Evolutionary conservation across 176 grass and related monocot genomes (phyloP), one percentile per base, ranked within the genome.

Genomic region (Bromus sterilis): DNA sequence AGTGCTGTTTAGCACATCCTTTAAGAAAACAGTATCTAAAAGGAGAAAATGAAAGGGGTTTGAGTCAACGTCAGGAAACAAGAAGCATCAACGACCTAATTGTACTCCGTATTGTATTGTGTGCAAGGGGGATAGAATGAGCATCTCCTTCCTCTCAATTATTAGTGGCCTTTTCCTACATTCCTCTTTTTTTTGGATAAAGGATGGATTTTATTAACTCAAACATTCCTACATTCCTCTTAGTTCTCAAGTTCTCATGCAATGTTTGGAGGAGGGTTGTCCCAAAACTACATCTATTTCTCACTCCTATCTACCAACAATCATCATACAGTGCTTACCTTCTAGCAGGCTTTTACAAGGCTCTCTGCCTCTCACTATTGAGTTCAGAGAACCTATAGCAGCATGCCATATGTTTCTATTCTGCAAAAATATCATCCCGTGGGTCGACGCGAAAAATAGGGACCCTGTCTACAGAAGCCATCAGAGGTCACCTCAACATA

Each of bases 91-190:
- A 46, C 13, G 20, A 24, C 37, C 56, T 0, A 49, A 83, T 14
- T 62, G 32, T 35, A 21, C 3, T 15, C 14, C 14, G 57, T 61
- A 30, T 14, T 64, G 63, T 35, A 66, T 5, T 66, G 63, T 66
- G 34, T 49, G 56, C 48, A 68, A 32, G 41, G 44, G 30, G 62
- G 43, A 4, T 7, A 18, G 31, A 37, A 68, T 37, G 59, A n/a
- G 43, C 78, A 80, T 80, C 72, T 5, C 5, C 24, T 64, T 33
- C 2, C 39, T 33, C 76, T 78, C 58, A 64, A 80, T 71, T 71
- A 81, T 58, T 8, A 56, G 11, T 35, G 0, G 3, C 48, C 48
- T 53, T 75, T 71, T 12, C 24, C 24, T 63, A 51, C 20, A 31
- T 66, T 66, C n/a, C n/a, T n/a, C n/a, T n/a, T n/a, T n/a, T n/a